phyloP scores from a whole-genome alignment of 2,329 filamentous ascomycete genomes.

The Talaromyces marneffei region DNA sequence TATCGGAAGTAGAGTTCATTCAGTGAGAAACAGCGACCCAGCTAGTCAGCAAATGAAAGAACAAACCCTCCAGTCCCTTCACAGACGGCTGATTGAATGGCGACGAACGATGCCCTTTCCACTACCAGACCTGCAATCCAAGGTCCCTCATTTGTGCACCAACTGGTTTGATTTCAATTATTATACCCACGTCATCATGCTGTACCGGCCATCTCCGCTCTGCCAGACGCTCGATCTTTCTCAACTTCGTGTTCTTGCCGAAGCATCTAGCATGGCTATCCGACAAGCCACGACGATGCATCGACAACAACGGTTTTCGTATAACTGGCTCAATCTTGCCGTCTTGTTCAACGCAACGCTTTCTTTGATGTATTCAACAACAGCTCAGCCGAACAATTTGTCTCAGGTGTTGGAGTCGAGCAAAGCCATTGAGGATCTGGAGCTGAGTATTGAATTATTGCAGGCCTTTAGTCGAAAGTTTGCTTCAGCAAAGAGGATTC shows the following conservation, averaged over 20 bases:
- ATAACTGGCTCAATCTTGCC: conserved; percentile 41
- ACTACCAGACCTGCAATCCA: conserved; percentile 32
- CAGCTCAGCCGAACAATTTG: conserved; percentile 31
- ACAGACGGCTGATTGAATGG: conserved; percentile 42
- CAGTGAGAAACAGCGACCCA: conserved; percentile 18
- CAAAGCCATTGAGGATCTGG: conserved; percentile 19
- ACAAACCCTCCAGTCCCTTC: conserved; percentile 29
- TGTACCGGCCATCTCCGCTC: conserved; percentile 43
- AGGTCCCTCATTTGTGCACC: conserved; percentile 41
- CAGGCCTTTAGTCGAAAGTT: conserved; percentile 22
- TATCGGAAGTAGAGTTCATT: conserved; percentile 38
- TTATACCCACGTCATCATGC: conserved; percentile 42
- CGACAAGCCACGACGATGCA: conserved; percentile 37
- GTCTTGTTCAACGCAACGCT: conserved; percentile 40
- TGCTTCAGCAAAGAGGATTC: conserved; percentile 20
- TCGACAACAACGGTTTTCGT: conserved; percentile 37
- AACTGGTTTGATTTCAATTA: conserved; percentile 48
- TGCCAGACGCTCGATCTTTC: conserved; percentile 33
- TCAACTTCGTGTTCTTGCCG: conserved; percentile 35
- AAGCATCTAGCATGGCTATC: conserved; percentile 41
- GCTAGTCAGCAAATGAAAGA: conserved; percentile 25
- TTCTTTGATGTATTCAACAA: conserved; percentile 42
- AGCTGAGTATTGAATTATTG: conserved; percentile 20
- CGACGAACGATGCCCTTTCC: conserved; percentile 43
- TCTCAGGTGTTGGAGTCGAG: conserved; percentile 16